Evolutionary conservation across 257 asterid species (phyloP), one percentile per base, ranked within the genome.

Genomic region (Ligustrum vulgare): DNA sequence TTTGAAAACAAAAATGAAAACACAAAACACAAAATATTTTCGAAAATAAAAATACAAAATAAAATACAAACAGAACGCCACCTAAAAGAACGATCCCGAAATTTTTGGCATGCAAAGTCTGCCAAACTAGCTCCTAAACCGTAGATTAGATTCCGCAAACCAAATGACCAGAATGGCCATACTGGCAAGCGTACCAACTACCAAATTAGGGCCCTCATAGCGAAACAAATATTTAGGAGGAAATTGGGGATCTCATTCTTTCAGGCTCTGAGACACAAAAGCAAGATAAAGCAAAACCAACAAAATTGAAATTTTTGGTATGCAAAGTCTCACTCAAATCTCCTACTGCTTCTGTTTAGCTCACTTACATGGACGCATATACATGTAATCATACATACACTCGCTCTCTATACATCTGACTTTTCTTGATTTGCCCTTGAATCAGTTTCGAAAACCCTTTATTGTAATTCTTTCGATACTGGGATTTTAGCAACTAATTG

Each of bases 301-400:
- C 71, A 66, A 74, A 43, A 22, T 62, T 35, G 72, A 51, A 79
- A 64, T 64, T 79, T 74, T 76, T 79, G 85, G 87, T 81, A 81
- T 88, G 87, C 84, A 63, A 76, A 81, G 76, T 84, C 74, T 82
- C 75, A 33, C 89, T 82, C 86, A 71, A 83, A 79, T 82, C 85
- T 84, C 83, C 84, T 79, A 74, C 74, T 75, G 37, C 80, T 78
- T 49, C 58, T 49, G 58, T 49, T 13, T 49, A 49, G 16, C n/a
- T 75, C 22, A 73, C 63, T 75, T 73, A 75, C 77, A 72, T 49
- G 66, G 22, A 72, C 33, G 34, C 60, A 70, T 58, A 70, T 51
- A 72, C 22, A 69, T 20, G 63, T n/a, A 70, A 12, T 71, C 43
- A 49, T 49, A 49, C 58, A 49, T 49, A 49, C 58, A 15, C 47